Evolutionary conservation across 164 flowering plant species (phyloP).

Genomic region (Tetrastigma voinierianum): DNA sequence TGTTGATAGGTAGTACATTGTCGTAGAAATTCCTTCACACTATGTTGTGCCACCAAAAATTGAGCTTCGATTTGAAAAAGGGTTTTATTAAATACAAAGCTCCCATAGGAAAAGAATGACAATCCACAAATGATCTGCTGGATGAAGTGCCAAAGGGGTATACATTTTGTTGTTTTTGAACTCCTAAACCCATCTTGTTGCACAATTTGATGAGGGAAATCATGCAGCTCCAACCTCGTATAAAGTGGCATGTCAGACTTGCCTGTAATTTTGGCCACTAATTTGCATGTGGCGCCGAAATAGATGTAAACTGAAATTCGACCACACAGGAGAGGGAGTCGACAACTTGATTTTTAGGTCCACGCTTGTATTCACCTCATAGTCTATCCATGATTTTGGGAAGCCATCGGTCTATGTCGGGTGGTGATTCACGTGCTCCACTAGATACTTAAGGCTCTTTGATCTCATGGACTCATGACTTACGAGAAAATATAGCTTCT

Average conservation of each 20-base stretch:
- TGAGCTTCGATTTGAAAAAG: not conserved
- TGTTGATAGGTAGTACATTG: not conserved
- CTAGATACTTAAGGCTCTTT: not conserved
- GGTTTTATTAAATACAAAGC: no score
- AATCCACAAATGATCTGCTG: no score
- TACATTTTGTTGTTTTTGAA: no score
- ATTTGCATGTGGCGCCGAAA: not conserved
- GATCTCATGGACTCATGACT: not conserved
- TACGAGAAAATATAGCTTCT: not conserved
- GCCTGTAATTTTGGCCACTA: not conserved
- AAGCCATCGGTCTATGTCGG: not conserved
- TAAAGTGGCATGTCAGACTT: no score
- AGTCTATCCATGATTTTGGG: conserved; percentile 6
- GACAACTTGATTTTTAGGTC: not conserved
- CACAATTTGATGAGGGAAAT: no score
- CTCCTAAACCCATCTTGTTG: no score
- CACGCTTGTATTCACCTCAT: not conserved
- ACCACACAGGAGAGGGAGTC: not conserved
- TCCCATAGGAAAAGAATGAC: no score
- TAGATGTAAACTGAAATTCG: not conserved
- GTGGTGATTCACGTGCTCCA: conserved; percentile 3
- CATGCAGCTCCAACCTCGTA: no score
- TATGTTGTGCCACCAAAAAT: not conserved
- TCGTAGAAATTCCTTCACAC: not conserved
- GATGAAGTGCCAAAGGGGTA: no score